A percentile compares a stretch with the other conserved stretches of the same genome.
phyloP scores from a whole-genome alignment of 1,139 yeast species.

The Yamadazyma buinensis region DNA sequence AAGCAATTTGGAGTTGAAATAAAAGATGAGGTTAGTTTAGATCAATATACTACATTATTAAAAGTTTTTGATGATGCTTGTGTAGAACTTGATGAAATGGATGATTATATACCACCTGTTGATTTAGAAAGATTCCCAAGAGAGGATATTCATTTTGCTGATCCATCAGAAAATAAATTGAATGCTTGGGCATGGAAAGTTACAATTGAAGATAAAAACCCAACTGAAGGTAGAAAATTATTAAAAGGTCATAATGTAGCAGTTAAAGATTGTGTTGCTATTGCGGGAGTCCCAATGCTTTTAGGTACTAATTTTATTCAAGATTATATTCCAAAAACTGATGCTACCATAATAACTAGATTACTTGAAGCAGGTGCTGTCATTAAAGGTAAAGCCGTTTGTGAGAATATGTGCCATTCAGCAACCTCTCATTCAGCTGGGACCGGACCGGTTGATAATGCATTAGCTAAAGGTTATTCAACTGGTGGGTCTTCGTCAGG shows the following conservation, averaged over 20 bases:
- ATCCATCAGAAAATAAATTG: constrained; percentile 15
- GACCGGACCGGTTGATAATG: constrained; percentile 14
- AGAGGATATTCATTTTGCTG: constrained; percentile 18
- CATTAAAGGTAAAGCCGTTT: constrained; percentile 12
- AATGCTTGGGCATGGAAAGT: constrained; percentile 13
- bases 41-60: constrained; percentile 15
- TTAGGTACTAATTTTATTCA: constrained; percentile 13
- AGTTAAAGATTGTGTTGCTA: constrained; percentile 13
- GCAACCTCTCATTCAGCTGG: constrained; percentile 16
- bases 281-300: constrained; percentile 14
- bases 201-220: constrained; percentile 6
- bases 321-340: constrained; percentile 13
- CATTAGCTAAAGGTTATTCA: constrained; percentile 13
- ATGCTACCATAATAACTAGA: constrained; percentile 15
- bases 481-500: constrained; percentile 16
- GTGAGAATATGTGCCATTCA: constrained; percentile 14
- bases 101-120: constrained; percentile 13
- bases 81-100: constrained; percentile 16
- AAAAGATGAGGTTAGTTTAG: constrained; percentile 8
- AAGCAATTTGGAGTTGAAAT: constrained; percentile 13
- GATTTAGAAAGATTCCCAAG: constrained; percentile 29
- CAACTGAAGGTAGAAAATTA: constrained; percentile 1
- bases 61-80: constrained; percentile 20
- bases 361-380: constrained; percentile 13
- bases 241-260: constrained; percentile 5